Evolutionary conservation across 345 rosid species (phyloP).

Genomic region (Lepidium sativum): DNA sequence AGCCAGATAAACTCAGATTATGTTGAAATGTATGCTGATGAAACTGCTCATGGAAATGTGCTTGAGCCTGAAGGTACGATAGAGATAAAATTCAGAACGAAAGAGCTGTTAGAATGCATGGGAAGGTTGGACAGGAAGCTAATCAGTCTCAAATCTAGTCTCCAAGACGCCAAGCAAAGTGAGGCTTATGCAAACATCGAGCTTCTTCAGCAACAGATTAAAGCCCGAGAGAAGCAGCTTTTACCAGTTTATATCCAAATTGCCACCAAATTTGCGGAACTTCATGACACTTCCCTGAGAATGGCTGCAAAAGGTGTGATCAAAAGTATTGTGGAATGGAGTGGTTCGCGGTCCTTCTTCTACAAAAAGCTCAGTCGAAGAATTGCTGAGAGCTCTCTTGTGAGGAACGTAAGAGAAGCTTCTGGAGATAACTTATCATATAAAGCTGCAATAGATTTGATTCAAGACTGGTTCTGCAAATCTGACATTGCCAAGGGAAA

Average conservation of each 20-base stretch:
- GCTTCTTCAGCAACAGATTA: conserved; percentile 61
- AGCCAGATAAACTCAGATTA: conserved; percentile 88
- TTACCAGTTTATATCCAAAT: conserved; percentile 83
- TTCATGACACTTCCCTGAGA: conserved; percentile 86
- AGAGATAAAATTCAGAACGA: conserved; percentile 91
- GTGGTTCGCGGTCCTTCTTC: conserved; percentile 57
- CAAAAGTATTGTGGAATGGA: conserved; percentile 87
- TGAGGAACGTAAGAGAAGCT: conserved; percentile 53
- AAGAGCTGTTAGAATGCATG: conserved; percentile 94
- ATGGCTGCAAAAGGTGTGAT: conserved; percentile 97
- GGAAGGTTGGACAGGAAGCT: conserved; percentile 81
- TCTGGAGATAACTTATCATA: conserved; percentile 58
- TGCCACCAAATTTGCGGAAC: conserved; percentile 92
- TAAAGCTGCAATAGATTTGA: conserved; percentile 52
- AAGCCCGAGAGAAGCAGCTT: conserved; percentile 74
- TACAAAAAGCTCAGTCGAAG: conserved; percentile 64
- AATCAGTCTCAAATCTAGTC: conserved; percentile 50
- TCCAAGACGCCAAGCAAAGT: conserved; percentile 58
- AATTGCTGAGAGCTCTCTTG: conserved; percentile 62
- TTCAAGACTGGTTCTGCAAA: conserved; percentile 74
- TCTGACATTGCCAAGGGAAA: conserved; percentile 45
- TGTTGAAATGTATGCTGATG: conserved; percentile 97
- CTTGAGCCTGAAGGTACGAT: conserved; percentile 99
- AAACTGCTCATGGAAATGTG: conserved; percentile 88
- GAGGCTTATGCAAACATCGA: conserved; percentile 35